Percentiles rank a stretch among this genome's conserved stretches.
These are phyloP conservation scores for Pythium rhizo-oryzae DNA, from an alignment of 352 stramenopile species.

Conservation along the genomic window DNA sequence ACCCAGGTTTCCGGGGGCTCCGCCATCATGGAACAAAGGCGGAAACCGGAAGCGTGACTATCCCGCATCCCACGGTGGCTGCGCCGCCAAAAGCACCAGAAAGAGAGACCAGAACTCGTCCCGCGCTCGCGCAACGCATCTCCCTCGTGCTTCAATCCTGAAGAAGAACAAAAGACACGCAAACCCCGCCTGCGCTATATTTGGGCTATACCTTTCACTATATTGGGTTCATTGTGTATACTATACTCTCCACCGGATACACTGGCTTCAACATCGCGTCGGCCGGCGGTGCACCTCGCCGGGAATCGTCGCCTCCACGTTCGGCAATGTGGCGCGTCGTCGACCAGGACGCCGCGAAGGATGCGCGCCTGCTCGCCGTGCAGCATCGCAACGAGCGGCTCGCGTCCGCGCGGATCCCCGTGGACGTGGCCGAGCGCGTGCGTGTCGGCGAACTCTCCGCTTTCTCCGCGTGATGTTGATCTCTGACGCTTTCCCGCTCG, in stretches of 20 bases:
- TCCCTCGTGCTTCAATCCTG: not conserved
- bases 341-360: slow-evolving; percentile 21
- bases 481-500: not conserved
- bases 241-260: not conserved
- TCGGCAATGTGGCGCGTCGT: slow-evolving; percentile 25
- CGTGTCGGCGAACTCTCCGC: not conserved
- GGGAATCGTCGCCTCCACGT: not conserved
- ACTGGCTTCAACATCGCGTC: slow-evolving; percentile 20
- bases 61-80: not conserved
- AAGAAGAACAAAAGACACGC: not conserved
- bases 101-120: not conserved
- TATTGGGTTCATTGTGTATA: slow-evolving; percentile 11
- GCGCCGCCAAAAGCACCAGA: not conserved
- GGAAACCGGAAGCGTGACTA: not conserved
- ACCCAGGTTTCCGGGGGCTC: too few species aligned
- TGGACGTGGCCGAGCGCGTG: slow-evolving; percentile 30
- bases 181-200: not conserved
- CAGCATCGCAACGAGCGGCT: slow-evolving; percentile 21
- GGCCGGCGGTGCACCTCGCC: not conserved
- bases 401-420: slow-evolving; percentile 4
- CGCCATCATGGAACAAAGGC: too few species aligned
- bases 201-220: not conserved
- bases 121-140: not conserved
- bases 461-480: not conserved
- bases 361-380: slow-evolving; percentile 19